Base-by-base conservation (phyloP, 257 asterid genomes). In the Fraxinus americana region DNA sequence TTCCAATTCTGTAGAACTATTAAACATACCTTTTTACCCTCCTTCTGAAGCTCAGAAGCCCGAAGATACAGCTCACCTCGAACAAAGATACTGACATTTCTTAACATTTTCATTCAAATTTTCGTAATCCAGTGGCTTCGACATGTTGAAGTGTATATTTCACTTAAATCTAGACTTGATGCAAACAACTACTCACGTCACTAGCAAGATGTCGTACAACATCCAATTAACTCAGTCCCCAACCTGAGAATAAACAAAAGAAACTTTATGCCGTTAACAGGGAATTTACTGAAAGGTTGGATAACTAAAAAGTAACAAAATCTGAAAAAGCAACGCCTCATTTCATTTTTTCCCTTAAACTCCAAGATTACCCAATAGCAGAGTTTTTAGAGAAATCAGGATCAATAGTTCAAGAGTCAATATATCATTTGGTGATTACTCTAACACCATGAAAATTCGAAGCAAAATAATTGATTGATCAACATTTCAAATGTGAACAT, bases 1-100 rank as follows among this genome's bases (percentile, higher is more conserved):
- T n/a, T n/a, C n/a, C n/a, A n/a, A n/a, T n/a, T n/a, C n/a, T n/a
- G n/a, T n/a, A n/a, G n/a, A n/a, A n/a, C n/a, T n/a, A n/a, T n/a
- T 16, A 19, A 74, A 35, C 12, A 30, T 85, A 94, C 99, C 98
- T 94, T 96, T 86, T 94, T 96, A 74, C 99, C 98, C 81, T 96
- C 97, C 85, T 92, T 96, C 87, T 96, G 99, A 88, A 96, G 97
- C 87, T 96, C 98, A 76, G 99, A 90, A 82, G 99, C 99, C 59
- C 97, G 97, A 77, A 96, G 99, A 87, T 96, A 96, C 82, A 96
- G 92, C 90, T 96, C 99, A 25, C 99, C 99, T 75, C 99, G 90
- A 80, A 96, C 98, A n/a, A 74, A 98, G 98, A 83, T 96, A 96
- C 82, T 96, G 98, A 70, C 97, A 92, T 84, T 89, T 93, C 93